Base-by-base conservation (phyloP, 495 filamentous ascomycete genomes). In the Hyaloscypha bicolor region DNA sequence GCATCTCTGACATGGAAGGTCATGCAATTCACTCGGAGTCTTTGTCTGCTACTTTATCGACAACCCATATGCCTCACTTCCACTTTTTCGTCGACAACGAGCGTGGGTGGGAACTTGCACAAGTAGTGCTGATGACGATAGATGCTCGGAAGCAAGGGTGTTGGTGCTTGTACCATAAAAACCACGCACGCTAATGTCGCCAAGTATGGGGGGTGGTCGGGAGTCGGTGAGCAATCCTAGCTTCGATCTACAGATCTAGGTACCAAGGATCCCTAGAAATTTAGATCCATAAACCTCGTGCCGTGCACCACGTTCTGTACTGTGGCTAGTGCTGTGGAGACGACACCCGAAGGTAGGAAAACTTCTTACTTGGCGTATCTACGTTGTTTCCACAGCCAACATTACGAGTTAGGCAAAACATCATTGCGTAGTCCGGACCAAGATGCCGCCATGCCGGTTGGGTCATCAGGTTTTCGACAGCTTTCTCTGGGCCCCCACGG, bases 171-270 rank as follows among this genome's bases (percentile, higher is more conserved):
- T 16, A 29, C 9, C 53, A 56, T 29, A 1, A 56, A 29, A 56
- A 22, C 9, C 62, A 57, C 9, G 16, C n/a, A 25, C 63, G 25
- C 63, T 65, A 65, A 55, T 65, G 30, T 52, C 30, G 25, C 52
- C 53, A 57, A 65, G 35, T 53, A 55, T 63, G 45, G 61, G 61
- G 61, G 35, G 3, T 63, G 25, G 29, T 19, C 61, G 25, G 33
- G 55, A 12, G 19, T 19, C 61, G 25, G 33, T 35, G n/a, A 42
- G 39, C 19, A 22, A 58, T 64, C 53, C 63, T 65, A 59, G 63
- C 22, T 55, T n/a, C 53, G 63, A 65, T 65, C 55, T 65, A 45
- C 16, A 16, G 8, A 16, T 48, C 9, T 29, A 39, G 62, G 48
- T 45, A 4, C 32, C 29, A 8, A 14, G 61, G 61, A 63, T 31